phyloP scores from a whole-genome alignment of 345 rosid species.

The Eucalyptus erythrocorys region DNA sequence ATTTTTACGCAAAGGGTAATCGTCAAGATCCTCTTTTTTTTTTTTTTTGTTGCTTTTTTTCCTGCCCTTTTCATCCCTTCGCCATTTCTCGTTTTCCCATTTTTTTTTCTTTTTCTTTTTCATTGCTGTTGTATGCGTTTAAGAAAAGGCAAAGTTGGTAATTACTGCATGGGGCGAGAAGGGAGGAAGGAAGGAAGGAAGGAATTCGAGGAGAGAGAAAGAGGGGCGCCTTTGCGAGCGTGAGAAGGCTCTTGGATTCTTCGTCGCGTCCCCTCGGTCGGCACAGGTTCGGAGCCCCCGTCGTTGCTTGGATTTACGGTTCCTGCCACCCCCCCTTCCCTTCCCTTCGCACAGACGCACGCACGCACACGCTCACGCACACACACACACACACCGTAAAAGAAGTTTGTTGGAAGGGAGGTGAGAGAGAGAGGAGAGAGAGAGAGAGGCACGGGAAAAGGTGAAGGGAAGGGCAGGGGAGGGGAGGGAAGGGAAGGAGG shows the following conservation, averaged over 20 bases:
- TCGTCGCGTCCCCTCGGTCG: conserved; percentile 39
- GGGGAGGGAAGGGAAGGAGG: not conserved
- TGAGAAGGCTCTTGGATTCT: conserved; percentile 55
- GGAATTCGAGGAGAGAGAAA: not conserved
- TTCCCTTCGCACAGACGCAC: not conserved
- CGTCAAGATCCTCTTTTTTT: not conserved
- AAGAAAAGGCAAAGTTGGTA: not conserved
- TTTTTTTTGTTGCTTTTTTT: not conserved
- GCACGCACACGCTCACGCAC: not conserved
- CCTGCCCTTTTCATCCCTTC: not conserved
- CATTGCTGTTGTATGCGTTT: not conserved
- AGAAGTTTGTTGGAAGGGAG: conserved; percentile 14
- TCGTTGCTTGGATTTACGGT: conserved; percentile 31
- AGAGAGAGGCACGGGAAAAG: not conserved
- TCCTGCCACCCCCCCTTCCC: conserved; percentile 11
- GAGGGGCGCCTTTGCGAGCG: not conserved
- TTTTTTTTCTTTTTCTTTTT: not conserved
- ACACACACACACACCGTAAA: conserved; percentile 3
- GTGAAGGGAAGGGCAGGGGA: not conserved
- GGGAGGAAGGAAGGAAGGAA: not conserved
- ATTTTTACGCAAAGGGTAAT: not conserved
- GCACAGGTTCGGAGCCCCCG: conserved; percentile 14
- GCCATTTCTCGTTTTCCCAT: not conserved
- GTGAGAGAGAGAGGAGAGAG: not conserved
- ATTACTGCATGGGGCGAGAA: not conserved